Conservation (phyloP, 140 eudicot species). For the Oenanthe javanica region DNA sequence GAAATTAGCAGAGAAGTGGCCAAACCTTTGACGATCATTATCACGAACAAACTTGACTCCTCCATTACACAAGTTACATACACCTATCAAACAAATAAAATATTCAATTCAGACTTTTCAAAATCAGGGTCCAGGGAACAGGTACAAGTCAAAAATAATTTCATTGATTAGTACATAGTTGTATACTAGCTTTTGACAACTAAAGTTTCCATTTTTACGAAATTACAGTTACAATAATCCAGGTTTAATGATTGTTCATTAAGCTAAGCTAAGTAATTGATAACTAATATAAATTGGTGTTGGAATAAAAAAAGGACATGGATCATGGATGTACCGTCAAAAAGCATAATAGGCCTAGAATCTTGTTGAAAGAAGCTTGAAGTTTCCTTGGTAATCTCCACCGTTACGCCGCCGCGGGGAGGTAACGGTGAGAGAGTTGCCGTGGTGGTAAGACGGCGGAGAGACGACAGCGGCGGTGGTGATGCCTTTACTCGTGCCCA, state of each 20-base stretch:
- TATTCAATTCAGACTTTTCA: not conserved
- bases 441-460: conserved; percentile 25
- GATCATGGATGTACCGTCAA: conserved; percentile 42
- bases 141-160: not conserved
- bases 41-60: conserved; percentile 95
- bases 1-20: conserved; percentile 4
- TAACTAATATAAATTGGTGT: not conserved
- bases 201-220: not conserved
- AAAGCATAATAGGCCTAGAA: conserved; percentile 86
- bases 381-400: conserved; percentile 52
- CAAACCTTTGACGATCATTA: conserved; percentile 75
- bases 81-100: conserved; percentile 43
- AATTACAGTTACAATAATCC: not conserved
- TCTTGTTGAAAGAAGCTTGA: conserved; percentile 73
- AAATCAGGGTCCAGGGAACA: not conserved
- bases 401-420: conserved; percentile 31
- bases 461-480: conserved; percentile 16
- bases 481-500: conserved; percentile 13
- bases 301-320: not conserved
- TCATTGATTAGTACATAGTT: not conserved
- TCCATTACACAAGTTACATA: conserved; percentile 96
- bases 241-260: not conserved
- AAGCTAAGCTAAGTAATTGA: not conserved
- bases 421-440: conserved; percentile 39
- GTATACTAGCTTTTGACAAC: not conserved